Evolutionary conservation across 2,329 filamentous ascomycete species (phyloP).

Genomic region (Fusarium sp.): DNA sequence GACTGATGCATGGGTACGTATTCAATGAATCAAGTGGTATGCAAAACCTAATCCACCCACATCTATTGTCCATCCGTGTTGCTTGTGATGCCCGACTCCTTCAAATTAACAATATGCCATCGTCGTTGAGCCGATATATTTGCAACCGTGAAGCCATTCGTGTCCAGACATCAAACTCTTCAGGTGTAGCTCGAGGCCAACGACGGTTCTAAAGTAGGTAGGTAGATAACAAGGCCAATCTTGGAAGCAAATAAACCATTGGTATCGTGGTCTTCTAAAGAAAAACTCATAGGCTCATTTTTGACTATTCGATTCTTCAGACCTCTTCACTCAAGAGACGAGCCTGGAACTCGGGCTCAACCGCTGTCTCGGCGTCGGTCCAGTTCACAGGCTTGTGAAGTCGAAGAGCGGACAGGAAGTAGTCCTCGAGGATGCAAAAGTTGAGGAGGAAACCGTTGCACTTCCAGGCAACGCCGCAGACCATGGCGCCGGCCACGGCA

Average conservation of each 20-base stretch:
- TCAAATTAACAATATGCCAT: constrained; percentile 16
- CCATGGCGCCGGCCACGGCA: constrained; percentile 73
- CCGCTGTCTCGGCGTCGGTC: constrained; percentile 52
- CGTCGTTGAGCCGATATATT: background rate
- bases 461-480: constrained; percentile 73
- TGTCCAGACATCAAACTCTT: constrained; percentile 2
- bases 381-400: constrained; percentile 71
- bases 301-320: constrained; percentile 8
- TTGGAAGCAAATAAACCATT: background rate
- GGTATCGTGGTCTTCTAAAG: background rate
- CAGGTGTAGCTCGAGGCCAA: background rate
- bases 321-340: constrained; percentile 40
- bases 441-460: constrained; percentile 67
- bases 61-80: constrained; percentile 19
- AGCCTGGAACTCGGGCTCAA: constrained; percentile 49
- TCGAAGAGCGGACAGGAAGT: constrained; percentile 70
- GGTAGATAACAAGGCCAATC: background rate
- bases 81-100: background rate
- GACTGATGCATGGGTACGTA: constrained; percentile 7
- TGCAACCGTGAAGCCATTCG: background rate
- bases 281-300: constrained; percentile 22
- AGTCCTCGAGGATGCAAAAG: constrained; percentile 73
- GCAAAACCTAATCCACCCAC: constrained; percentile 11
- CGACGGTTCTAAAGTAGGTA: background rate
- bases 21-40: constrained; percentile 19